Evolutionary conservation across 345 rosid species (phyloP), one percentile per base, ranked within the genome.

Genomic region (Geranium brycei): DNA sequence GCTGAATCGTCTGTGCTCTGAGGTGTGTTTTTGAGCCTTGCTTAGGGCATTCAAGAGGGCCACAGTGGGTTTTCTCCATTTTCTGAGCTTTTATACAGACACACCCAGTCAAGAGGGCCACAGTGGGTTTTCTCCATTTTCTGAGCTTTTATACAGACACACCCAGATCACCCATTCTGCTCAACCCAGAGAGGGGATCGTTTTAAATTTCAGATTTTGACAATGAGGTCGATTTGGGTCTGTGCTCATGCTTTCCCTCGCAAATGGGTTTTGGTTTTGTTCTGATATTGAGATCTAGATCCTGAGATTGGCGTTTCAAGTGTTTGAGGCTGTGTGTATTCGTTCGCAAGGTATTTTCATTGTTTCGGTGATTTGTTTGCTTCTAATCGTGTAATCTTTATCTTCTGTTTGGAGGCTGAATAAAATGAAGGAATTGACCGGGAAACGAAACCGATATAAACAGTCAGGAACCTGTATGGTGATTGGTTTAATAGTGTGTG

Each of bases 181-280:
- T 57, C 69, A 58, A 30, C 75, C 70, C 68, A 58, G 68, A 61
- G 72, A 73, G 79, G 81, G 72, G 80, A 63, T 72, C 68, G 76
- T 60, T 56, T 23, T 62, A 64, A 65, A 30, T 63, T 76, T 17
- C 56, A 55, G 60, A 18, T 59, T 62, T 68, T 72, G 47, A 65
- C 79, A 68, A 65, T 78, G 80, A 68, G 32, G 19, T 61, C 66
- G 69, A 56, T 57, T 19, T 68, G 64, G 51, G 62, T 62, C 60
- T 58, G 59, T 66, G 38, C 31, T 17, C 66, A 65, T 14, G 18
- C 38, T 31, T 58, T 59, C 51, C 15, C 57, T 72, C 59, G 41
- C 64, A 17, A 30, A 17, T 67, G 69, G 64, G 68, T 15, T 65
- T 66, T 59, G 17, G 62, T 51, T 61, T 61, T 30, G 51, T 66